Evolutionary conservation across 176 grass and related monocot species (phyloP), one percentile per base, ranked within the genome.

Genomic region (Rhipidocladum racemiflorum): DNA sequence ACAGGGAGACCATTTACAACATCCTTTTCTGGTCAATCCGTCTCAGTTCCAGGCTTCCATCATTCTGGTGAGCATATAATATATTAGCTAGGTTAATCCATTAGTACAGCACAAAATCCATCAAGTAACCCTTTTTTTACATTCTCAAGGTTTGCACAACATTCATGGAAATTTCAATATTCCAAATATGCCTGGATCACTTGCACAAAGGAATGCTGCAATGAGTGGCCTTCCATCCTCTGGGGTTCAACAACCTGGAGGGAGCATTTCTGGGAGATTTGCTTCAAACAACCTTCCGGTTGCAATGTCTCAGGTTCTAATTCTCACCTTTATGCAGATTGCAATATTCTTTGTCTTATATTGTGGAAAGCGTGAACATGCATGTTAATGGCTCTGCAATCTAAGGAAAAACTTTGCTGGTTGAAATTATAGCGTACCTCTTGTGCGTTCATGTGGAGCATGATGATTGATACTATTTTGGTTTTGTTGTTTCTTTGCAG

Each of bases 291-390:
- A 91, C 79, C 85, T 95, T 80, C 87, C 93, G 7, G 91, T 90
- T 90, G 83, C 80, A 61, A 91, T 99, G 83, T 95, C 96, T 87
- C 92, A 99, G 96, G 96, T 99, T 79, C 44, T 56, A 83, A 82
- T 89, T 15, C 48, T 42, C 60, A 72, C 49, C 27, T 70, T 72
- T 55, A 24, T 85, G 54, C 8, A 65, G 40, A 67, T 72, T 36
- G 5, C 36, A 24, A 15, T 59, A 53, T 77, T 81, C 45, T 28
- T 82, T 77, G 75, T 43, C 12, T 51, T 53, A 25, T 77, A 70
- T 6, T n/a, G 45, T 56, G 6, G n/a, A 60, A 61, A 82, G 9
- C 11, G 63, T 83, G 68, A 34, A 54, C 55, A 24, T 80, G 80
- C 27, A 46, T 68, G 38, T 46, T 62, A 61, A 68, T 32, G 50